These are phyloP conservation scores for Porcisia hertigi DNA, from an alignment of 208 protist genomes.

Conservation along the genomic window DNA sequence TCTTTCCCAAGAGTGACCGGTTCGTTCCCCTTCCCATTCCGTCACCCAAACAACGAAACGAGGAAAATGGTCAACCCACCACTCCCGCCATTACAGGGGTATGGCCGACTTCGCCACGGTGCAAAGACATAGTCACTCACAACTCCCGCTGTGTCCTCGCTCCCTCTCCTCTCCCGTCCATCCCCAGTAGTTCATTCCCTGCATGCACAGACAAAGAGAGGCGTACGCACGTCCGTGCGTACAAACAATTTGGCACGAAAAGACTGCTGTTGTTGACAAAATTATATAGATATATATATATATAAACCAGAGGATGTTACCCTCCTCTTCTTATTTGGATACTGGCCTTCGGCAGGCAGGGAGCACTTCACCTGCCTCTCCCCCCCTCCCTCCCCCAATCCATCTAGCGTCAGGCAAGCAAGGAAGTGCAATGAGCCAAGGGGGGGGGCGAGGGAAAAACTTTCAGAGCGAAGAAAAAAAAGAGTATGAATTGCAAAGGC, in stretches of 20 bases:
- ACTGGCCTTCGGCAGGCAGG: background rate
- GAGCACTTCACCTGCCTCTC: background rate
- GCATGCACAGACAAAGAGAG: background rate
- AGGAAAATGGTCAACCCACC: background rate
- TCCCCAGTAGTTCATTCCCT: background rate
- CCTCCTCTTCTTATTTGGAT: background rate
- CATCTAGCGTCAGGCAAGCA: background rate
- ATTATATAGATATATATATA: no score
- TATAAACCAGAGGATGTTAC: background rate
- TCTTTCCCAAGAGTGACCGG: background rate
- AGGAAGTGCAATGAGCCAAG: background rate
- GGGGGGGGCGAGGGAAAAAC: background rate
- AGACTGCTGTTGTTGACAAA: background rate
- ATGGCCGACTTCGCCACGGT: no score
- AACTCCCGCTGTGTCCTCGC: background rate
- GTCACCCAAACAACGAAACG: background rate
- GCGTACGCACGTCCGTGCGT: background rate
- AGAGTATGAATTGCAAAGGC: background rate
- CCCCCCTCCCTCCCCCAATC: background rate
- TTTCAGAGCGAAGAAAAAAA: background rate
- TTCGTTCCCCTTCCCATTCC: background rate
- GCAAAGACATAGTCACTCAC: background rate
- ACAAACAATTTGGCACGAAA: background rate
- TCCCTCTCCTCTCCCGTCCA: background rate
- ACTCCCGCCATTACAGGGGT: no score